These are phyloP conservation scores for Linanthus parryae DNA, from an alignment of 148 eudicot genomes.

Conservation along the genomic window DNA sequence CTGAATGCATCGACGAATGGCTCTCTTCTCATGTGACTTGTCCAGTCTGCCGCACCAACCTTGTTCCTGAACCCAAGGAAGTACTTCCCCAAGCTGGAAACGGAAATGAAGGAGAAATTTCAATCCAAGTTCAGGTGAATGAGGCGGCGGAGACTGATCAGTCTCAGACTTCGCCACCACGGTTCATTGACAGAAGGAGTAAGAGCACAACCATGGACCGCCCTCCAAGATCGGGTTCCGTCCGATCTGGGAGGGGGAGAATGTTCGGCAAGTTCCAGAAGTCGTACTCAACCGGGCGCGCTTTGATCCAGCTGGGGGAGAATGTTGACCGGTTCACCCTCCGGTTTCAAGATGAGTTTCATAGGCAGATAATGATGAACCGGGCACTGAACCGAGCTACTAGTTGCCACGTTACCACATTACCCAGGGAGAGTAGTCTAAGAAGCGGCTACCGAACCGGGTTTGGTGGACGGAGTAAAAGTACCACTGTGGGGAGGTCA, in stretches of 20 bases:
- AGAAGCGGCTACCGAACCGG: constrained; percentile 15
- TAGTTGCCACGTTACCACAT: constrained; percentile 14
- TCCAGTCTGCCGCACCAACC: constrained; percentile 35
- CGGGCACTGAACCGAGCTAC: constrained; percentile 24
- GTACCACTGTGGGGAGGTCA: constrained; percentile 17
- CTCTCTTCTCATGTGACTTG: constrained; percentile 36
- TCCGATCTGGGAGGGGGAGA: constrained; percentile 24
- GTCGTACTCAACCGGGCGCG: constrained; percentile 53
- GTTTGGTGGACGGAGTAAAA: constrained; percentile 15
- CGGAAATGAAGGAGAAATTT: too few relatives aligned
- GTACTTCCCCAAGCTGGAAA: too few relatives aligned
- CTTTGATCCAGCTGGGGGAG: constrained; percentile 33
- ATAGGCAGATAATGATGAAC: constrained; percentile 31
- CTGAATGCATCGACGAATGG: constrained; percentile 50
- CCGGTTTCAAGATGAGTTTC: constrained; percentile 29
- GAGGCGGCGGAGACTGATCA: constrained; percentile 4
- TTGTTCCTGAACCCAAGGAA: constrained; percentile 18
- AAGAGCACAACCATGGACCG: constrained; percentile 1
- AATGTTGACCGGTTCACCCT: constrained; percentile 35
- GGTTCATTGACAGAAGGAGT: neutral
- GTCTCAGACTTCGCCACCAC: neutral
- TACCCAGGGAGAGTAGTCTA: constrained; percentile 10
- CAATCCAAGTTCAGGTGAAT: too few relatives aligned
- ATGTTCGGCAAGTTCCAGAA: constrained; percentile 23
- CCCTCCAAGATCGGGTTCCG: constrained; percentile 4